Evolutionary conservation across 768 basidiomycete species (phyloP).

Genomic region (Hemileccinum rubropunctum): DNA sequence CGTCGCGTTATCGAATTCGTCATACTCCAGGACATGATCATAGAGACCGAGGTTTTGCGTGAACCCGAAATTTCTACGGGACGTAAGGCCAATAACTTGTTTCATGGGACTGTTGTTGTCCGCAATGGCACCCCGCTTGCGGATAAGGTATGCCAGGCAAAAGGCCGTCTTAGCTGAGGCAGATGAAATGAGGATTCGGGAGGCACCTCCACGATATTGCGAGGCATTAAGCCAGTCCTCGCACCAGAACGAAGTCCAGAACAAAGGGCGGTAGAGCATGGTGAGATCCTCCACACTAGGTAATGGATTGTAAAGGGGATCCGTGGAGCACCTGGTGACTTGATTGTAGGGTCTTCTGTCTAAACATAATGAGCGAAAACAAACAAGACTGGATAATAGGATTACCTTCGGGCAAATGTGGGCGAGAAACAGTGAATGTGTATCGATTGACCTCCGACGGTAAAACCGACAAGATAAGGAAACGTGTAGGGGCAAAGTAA

Average conservation of each 20-base stretch:
- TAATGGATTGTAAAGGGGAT: slow-evolving; percentile 51
- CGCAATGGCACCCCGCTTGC: slow-evolving; percentile 37
- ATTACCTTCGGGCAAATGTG: slow-evolving; percentile 58
- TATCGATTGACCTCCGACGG: slow-evolving; percentile 48
- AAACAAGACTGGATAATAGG: background rate
- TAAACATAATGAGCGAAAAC: slow-evolving; percentile 15
- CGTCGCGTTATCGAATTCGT: slow-evolving; percentile 35
- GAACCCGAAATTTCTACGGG: slow-evolving; percentile 51
- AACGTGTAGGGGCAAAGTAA: slow-evolving; percentile 54
- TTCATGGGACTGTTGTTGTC: slow-evolving; percentile 11
- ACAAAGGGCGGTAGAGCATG: slow-evolving; percentile 71
- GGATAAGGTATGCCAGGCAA: slow-evolving; percentile 59
- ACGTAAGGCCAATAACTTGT: slow-evolving; percentile 60
- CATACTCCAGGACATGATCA: slow-evolving; percentile 55
- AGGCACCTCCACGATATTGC: slow-evolving; percentile 47
- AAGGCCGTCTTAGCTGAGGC: slow-evolving; percentile 75
- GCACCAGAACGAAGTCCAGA: slow-evolving; percentile 76
- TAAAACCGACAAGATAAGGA: slow-evolving; percentile 53
- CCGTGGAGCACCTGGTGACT: slow-evolving; percentile 54
- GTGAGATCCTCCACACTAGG: slow-evolving; percentile 54
- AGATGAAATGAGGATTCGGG: slow-evolving; percentile 57
- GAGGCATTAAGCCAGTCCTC: slow-evolving; percentile 64
- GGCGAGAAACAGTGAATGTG: slow-evolving; percentile 56
- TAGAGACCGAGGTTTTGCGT: slow-evolving; percentile 55
- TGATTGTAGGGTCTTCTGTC: slow-evolving; percentile 72